Percentiles rank a stretch among this genome's conserved stretches.
Conservation (phyloP, 331 rosid species). For the Malus hybrid region DNA sequence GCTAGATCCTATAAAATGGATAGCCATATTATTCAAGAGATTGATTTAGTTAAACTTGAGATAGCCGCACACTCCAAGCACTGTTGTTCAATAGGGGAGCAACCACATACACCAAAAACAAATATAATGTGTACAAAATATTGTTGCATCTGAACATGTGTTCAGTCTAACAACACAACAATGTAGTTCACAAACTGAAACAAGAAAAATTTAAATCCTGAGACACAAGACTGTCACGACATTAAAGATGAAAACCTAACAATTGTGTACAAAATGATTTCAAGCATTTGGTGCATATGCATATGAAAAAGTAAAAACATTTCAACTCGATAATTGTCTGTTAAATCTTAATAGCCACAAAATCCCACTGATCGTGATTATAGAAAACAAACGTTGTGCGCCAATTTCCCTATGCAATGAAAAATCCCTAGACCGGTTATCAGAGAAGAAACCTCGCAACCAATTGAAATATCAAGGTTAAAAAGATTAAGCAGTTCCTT, state of each 20-base stretch:
- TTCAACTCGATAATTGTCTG: not conserved
- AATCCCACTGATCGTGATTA: not conserved
- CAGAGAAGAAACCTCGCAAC: not conserved
- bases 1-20: not conserved
- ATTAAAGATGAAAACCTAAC: not conserved
- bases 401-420: not conserved
- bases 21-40: not conserved
- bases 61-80: not conserved
- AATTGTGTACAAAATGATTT: not conserved
- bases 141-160: not conserved
- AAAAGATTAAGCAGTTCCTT: not conserved
- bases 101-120: not conserved
- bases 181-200: not conserved
- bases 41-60: not conserved
- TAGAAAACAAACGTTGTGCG: not conserved
- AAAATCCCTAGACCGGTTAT: not conserved
- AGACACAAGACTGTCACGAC: not conserved
- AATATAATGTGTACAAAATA: not conserved
- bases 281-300: not conserved
- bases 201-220: not conserved
- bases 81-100: not conserved
- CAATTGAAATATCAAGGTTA: not conserved
- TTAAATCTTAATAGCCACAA: not conserved
- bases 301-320: not conserved
- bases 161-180: not conserved